Conservation (phyloP, 2,329 filamentous ascomycete species). For the Penicillium sp. region DNA sequence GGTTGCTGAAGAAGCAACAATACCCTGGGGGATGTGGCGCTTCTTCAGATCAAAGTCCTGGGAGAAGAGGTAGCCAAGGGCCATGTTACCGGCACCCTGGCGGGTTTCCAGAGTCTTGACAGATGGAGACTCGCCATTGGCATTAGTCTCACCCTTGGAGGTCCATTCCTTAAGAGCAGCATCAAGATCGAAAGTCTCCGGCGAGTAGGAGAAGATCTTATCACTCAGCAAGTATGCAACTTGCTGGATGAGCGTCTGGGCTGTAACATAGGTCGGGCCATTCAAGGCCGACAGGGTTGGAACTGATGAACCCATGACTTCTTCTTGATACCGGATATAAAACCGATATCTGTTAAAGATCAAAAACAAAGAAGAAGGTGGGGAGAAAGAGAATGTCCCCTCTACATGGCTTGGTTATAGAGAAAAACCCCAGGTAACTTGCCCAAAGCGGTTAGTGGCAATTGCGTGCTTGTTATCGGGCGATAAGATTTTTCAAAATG, state of each 20-base stretch:
- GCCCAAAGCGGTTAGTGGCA: constrained; percentile 34
- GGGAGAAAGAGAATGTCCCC: constrained; percentile 23
- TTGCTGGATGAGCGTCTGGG: constrained; percentile 92
- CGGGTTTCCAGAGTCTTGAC: constrained; percentile 83
- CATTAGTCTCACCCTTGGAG: constrained; percentile 68
- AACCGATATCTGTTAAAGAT: constrained; percentile 27
- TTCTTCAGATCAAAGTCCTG: constrained; percentile 92
- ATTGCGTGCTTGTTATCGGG: constrained; percentile 39
- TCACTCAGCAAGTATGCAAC: constrained; percentile 93
- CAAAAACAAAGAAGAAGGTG: constrained; percentile 24
- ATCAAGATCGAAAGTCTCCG: constrained; percentile 89
- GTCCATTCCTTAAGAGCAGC: constrained; percentile 78
- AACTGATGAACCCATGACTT: constrained; percentile 35
- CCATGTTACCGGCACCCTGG: constrained; percentile 83
- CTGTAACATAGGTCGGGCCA: constrained; percentile 88
- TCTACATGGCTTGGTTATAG: constrained; percentile 23
- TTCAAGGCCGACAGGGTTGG: constrained; percentile 61
- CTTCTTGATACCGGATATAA: constrained; percentile 26
- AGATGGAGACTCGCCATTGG: constrained; percentile 74
- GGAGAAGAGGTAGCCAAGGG: constrained; percentile 95
- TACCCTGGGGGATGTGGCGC: constrained; percentile 85
- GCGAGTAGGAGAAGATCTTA: constrained; percentile 96
- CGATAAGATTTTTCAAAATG: constrained; percentile 12
- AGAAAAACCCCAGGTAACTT: constrained; percentile 30
- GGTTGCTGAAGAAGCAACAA: constrained; percentile 81